phyloP scores from a whole-genome alignment of 176 grass and related monocot genomes.

The Carex littledalei region DNA sequence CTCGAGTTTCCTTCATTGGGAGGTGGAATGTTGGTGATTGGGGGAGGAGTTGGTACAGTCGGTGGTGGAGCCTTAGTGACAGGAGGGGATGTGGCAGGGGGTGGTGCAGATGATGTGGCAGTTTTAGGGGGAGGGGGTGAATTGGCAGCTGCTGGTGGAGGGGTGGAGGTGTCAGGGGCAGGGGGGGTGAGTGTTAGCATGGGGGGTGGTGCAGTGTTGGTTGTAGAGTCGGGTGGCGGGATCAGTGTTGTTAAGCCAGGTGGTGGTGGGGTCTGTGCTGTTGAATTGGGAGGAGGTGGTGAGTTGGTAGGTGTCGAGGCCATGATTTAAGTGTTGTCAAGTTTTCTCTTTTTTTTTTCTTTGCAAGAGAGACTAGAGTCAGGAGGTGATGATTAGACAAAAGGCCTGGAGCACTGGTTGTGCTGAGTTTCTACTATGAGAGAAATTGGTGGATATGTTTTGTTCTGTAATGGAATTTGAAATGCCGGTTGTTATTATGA shows the following conservation, averaged over 20 bases:
- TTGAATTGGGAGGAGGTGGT: background rate
- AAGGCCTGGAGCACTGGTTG: background rate
- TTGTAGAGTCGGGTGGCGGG: background rate
- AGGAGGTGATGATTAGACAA: background rate
- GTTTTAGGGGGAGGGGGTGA: background rate
- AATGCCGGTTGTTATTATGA: background rate
- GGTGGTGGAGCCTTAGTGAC: background rate
- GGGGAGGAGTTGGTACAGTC: background rate
- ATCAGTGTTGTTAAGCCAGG: background rate
- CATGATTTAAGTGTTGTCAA: background rate
- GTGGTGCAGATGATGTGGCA: background rate
- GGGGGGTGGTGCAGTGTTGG: background rate
- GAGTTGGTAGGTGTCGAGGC: background rate
- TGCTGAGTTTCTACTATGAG: conserved; percentile 1
- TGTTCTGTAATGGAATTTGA: background rate
- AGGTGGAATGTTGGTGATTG: background rate
- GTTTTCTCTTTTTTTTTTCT: background rate
- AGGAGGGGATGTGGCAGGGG: background rate
- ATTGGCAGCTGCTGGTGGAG: background rate
- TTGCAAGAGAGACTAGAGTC: background rate
- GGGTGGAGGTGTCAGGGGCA: background rate
- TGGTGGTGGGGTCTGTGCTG: background rate
- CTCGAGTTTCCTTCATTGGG: background rate
- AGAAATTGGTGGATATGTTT: background rate
- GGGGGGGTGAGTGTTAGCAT: background rate